Evolutionary conservation across 345 rosid genomes (phyloP).

Genomic region (Linum trigynum): DNA sequence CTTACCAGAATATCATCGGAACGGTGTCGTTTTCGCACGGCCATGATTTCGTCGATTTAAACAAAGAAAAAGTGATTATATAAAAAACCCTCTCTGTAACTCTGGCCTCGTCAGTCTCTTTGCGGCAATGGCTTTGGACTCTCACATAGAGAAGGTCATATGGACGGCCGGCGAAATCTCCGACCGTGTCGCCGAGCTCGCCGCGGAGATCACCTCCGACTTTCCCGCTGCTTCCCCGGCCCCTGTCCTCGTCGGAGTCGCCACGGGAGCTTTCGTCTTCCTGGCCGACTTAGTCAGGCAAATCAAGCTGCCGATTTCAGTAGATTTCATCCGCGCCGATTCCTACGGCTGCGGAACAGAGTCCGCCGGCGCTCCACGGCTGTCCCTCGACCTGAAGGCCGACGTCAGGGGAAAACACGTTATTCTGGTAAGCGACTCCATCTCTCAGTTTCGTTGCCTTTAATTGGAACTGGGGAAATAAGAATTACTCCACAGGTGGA

Average conservation of each 20-base stretch:
- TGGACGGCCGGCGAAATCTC: slow-evolving; percentile 46
- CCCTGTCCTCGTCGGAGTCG: slow-evolving; percentile 73
- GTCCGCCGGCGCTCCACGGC: slow-evolving; percentile 47
- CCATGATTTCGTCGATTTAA: too few species aligned
- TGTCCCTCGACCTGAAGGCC: slow-evolving; percentile 64
- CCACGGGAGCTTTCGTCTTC: slow-evolving; percentile 79
- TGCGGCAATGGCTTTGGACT: slow-evolving; percentile 34
- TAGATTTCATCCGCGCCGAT: slow-evolving; percentile 62
- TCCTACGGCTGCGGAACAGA: slow-evolving; percentile 62
- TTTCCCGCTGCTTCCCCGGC: slow-evolving; percentile 31
- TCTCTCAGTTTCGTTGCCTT: neutral
- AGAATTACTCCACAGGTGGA: slow-evolving; percentile 48
- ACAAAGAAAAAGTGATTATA: too few species aligned
- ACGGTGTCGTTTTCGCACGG: too few species aligned
- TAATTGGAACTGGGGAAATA: neutral
- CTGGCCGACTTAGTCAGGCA: slow-evolving; percentile 65
- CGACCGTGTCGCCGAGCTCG: slow-evolving; percentile 49
- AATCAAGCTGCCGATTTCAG: slow-evolving; percentile 44
- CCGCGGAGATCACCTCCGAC: slow-evolving; percentile 41
- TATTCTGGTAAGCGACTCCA: slow-evolving; percentile 37
- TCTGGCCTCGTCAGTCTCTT: too few species aligned
- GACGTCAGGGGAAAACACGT: slow-evolving; percentile 58
- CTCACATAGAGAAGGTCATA: slow-evolving; percentile 58
- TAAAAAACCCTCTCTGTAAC: too few species aligned
- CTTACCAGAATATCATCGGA: too few species aligned